Conservation (phyloP, 2,329 filamentous ascomycete species). For the Talaromyces rugulosus region DNA sequence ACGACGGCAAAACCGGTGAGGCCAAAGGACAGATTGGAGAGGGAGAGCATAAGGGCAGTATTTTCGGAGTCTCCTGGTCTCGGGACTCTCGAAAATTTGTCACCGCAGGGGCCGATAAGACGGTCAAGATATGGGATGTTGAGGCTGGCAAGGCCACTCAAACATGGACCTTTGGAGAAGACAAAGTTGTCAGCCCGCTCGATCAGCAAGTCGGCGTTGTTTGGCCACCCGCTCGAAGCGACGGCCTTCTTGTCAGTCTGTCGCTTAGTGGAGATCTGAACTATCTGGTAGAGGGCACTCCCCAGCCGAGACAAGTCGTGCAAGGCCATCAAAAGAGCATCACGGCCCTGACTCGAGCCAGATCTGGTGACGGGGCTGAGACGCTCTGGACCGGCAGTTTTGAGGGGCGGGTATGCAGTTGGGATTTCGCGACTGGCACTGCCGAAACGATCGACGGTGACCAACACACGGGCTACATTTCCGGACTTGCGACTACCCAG, state of each 20-base stretch:
- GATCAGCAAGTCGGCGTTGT: constrained; percentile 95
- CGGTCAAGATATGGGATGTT: constrained; percentile 89
- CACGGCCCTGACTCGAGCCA: constrained; percentile 65
- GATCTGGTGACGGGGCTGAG: constrained; percentile 44
- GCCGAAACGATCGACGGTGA: constrained; percentile 73
- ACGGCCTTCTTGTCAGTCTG: constrained; percentile 85
- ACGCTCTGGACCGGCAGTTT: constrained; percentile 87
- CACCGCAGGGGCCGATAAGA: constrained; percentile 91
- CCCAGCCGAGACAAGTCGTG: constrained; percentile 66
- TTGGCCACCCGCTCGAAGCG: constrained; percentile 75
- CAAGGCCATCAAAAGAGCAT: constrained; percentile 90
- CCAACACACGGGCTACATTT: constrained; percentile 79
- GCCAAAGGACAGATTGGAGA: constrained; percentile 63
- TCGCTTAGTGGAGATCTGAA: constrained; percentile 85
- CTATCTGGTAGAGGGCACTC: constrained; percentile 72
- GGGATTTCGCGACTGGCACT: constrained; percentile 69
- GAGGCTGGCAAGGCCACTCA: constrained; percentile 73
- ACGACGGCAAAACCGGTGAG: constrained; percentile 94
- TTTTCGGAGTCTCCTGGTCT: constrained; percentile 88
- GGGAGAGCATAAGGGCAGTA: constrained; percentile 84
- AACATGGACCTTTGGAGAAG: constrained; percentile 78
- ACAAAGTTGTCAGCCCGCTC: constrained; percentile 65
- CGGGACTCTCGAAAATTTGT: constrained; percentile 80
- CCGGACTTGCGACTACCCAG: constrained; percentile 62
- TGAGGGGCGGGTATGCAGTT: constrained; percentile 79